Conservation (phyloP, 805 yeast species). For the Saturnispora sekii region DNA sequence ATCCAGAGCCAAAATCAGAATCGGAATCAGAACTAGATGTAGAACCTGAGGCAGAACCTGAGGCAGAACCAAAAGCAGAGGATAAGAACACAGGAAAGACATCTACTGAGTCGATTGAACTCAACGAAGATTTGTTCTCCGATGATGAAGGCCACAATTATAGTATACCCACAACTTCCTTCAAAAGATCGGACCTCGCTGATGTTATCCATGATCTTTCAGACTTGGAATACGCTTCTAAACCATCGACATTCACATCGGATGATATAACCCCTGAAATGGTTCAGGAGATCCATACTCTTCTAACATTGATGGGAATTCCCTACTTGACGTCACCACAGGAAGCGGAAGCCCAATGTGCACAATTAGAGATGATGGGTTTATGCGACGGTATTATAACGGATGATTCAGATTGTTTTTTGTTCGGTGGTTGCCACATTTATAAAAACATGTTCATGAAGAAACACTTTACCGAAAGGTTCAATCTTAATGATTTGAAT, state of each 20-base stretch:
- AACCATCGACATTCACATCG: slow-evolving; percentile 28
- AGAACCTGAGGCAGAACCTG: too few species aligned
- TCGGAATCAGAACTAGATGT: background rate
- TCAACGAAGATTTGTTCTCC: background rate
- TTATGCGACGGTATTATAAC: slow-evolving; percentile 93
- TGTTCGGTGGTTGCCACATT: slow-evolving; percentile 79
- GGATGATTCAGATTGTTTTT: slow-evolving; percentile 93
- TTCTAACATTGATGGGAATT: slow-evolving; percentile 79
- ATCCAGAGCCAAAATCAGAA: background rate
- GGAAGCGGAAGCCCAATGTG: slow-evolving; percentile 99
- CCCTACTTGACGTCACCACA: slow-evolving; percentile 95
- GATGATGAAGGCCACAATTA: too few species aligned
- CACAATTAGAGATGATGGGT: slow-evolving; percentile 54
- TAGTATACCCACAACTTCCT: too few species aligned
- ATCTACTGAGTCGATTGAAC: background rate
- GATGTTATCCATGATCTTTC: background rate
- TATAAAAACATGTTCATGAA: slow-evolving; percentile 94
- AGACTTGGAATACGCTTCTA: background rate
- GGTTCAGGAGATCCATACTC: slow-evolving; percentile 86
- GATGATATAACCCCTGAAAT: slow-evolving; percentile 83
- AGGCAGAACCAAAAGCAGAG: too few species aligned
- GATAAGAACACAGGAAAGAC: too few species aligned
- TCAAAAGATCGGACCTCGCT: background rate
- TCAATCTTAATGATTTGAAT: slow-evolving; percentile 48
- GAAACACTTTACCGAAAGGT: slow-evolving; percentile 84